Evolutionary conservation across 805 yeast genomes (phyloP).

Genomic region (Lachancea cidri): DNA sequence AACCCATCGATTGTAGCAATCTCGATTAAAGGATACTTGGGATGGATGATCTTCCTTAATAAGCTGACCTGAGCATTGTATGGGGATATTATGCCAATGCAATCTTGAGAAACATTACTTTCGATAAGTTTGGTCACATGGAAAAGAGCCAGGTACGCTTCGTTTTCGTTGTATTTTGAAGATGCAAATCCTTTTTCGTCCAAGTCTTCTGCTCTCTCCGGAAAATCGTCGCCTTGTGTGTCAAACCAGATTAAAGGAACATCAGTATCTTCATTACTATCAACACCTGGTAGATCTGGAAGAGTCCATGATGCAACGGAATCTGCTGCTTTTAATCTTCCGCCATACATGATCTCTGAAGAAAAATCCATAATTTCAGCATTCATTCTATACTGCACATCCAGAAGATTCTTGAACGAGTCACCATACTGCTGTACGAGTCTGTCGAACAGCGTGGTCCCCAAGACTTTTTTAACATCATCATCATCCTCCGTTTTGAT

Average conservation of each 20-base stretch:
- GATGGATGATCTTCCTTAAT: slow-evolving; percentile 44
- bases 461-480: slow-evolving; percentile 43
- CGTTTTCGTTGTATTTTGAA: slow-evolving; percentile 76
- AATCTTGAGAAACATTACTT: slow-evolving; percentile 47
- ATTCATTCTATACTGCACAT: slow-evolving; percentile 88
- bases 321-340: slow-evolving; percentile 55
- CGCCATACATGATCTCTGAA: slow-evolving; percentile 58
- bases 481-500: slow-evolving; percentile 51
- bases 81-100: slow-evolving; percentile 86
- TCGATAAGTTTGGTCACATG: slow-evolving; percentile 51
- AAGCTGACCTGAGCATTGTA: slow-evolving; percentile 80
- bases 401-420: slow-evolving; percentile 51
- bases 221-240: slow-evolving; percentile 84
- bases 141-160: slow-evolving; percentile 52
- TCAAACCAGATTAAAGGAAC: slow-evolving; percentile 76
- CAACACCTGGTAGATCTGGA: slow-evolving; percentile 48
- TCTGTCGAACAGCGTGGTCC: slow-evolving; percentile 76
- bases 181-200: slow-evolving; percentile 29
- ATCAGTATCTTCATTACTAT: slow-evolving; percentile 49
- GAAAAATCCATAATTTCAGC: slow-evolving; percentile 72
- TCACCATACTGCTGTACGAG: slow-evolving; percentile 47
- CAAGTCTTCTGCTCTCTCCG: slow-evolving; percentile 48
- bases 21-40: slow-evolving; percentile 47
- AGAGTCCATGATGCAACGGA: slow-evolving; percentile 50
- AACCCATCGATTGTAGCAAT: slow-evolving; percentile 92